Evolutionary conservation across 2,329 filamentous ascomycete species (phyloP).

Genomic region (Epichloe hybrida): DNA sequence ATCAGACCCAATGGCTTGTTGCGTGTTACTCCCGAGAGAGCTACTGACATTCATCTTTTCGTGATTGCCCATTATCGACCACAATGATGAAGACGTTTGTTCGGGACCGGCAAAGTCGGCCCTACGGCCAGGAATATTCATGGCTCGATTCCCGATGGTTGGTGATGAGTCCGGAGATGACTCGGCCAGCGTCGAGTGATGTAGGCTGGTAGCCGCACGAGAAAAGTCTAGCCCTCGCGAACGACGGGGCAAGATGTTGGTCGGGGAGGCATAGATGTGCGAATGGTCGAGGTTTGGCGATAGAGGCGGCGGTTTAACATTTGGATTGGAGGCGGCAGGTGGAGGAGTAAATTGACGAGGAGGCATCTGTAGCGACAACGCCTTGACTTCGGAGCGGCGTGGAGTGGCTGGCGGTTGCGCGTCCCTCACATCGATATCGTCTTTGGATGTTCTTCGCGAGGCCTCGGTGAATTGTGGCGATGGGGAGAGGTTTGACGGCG

Average conservation of each 20-base stretch:
- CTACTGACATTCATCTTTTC: slow-evolving; percentile 64
- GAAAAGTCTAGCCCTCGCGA: slow-evolving; percentile 90
- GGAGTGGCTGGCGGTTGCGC: slow-evolving; percentile 50
- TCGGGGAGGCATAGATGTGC: slow-evolving; percentile 74
- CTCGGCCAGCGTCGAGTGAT: slow-evolving; percentile 88
- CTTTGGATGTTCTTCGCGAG: slow-evolving; percentile 46
- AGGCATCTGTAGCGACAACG: slow-evolving; percentile 33
- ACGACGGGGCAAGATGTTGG: slow-evolving; percentile 75
- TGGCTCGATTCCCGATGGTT: slow-evolving; percentile 54
- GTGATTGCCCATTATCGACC: slow-evolving; percentile 55
- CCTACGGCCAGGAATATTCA: slow-evolving; percentile 46
- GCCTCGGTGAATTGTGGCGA: slow-evolving; percentile 44
- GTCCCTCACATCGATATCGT: slow-evolving; percentile 46
- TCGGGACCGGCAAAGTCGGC: slow-evolving; percentile 36
- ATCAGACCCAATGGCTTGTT: slow-evolving; percentile 57
- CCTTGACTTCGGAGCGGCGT: slow-evolving; percentile 51
- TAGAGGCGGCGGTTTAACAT: slow-evolving; percentile 49
- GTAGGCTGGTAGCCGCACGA: slow-evolving; percentile 80
- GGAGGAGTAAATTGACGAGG: slow-evolving; percentile 24
- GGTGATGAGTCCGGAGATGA: slow-evolving; percentile 86
- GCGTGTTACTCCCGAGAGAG: slow-evolving; percentile 54
- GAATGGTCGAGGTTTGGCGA: slow-evolving; percentile 78
- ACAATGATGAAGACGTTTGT: slow-evolving; percentile 58
- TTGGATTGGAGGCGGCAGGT: slow-evolving; percentile 20
- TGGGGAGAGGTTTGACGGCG: slow-evolving; percentile 42